A percentile compares a stretch with the other conserved stretches of the same genome.
phyloP scores from a whole-genome alignment of 345 rosid species.

The Boechera retrofracta region DNA sequence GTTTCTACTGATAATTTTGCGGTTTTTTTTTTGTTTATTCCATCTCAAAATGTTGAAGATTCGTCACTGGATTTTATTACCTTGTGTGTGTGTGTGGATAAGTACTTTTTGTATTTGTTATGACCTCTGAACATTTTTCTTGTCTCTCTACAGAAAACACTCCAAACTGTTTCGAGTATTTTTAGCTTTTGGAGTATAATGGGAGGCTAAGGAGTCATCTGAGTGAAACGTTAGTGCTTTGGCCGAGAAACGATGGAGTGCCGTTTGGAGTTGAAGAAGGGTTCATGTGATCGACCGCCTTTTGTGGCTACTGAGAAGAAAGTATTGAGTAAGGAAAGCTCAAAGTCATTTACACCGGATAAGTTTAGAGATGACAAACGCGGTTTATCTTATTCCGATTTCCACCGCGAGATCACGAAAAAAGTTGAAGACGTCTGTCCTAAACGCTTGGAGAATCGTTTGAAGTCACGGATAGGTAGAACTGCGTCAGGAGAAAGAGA shows the following conservation, averaged over 20 bases:
- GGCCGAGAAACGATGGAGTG: conserved; percentile 48
- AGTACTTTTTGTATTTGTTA: not conserved
- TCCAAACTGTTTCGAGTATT: not conserved
- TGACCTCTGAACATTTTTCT: not conserved
- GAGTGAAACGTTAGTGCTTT: conserved; percentile 14
- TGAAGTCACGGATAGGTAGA: conserved; percentile 42
- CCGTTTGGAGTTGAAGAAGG: conserved; percentile 45
- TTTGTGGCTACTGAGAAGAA: conserved; percentile 45
- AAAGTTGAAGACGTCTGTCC: conserved; percentile 51
- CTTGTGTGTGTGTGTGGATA: conserved; percentile 16
- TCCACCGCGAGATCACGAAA: conserved; percentile 54
- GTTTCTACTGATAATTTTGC: not conserved
- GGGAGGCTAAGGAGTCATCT: conserved; percentile 26
- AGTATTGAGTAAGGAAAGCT: conserved; percentile 37
- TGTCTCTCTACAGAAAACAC: conserved; percentile 18
- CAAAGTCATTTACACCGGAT: conserved; percentile 46
- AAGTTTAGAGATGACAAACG: conserved; percentile 54
- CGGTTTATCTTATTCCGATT: conserved; percentile 53
- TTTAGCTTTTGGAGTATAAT: not conserved
- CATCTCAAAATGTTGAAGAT: not conserved
- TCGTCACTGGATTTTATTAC: not conserved
- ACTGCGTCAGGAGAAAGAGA: conserved; percentile 43
- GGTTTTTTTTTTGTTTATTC: not conserved
- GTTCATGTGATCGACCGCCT: conserved; percentile 44
- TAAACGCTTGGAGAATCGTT: conserved; percentile 46